A percentile compares a stretch with the other conserved stretches of the same genome.
phyloP scores from a whole-genome alignment of 257 asterid species.

The Nicotiana knightiana region DNA sequence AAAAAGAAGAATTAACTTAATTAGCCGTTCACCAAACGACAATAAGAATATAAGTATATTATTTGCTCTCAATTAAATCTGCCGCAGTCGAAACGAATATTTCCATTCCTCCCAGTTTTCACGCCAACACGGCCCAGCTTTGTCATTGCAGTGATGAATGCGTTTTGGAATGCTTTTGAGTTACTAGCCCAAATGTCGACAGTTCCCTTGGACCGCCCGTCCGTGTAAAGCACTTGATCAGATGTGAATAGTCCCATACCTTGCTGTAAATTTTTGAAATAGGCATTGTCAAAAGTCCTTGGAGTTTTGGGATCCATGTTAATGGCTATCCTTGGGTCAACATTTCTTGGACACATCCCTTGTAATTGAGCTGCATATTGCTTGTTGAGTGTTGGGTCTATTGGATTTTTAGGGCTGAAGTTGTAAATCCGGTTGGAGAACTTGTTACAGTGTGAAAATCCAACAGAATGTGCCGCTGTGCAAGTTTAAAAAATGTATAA shows the following conservation, averaged over 20 bases:
- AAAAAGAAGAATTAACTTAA: no score
- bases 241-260: constrained; percentile 85
- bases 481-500: not conserved
- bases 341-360: constrained; percentile 51
- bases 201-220: constrained; percentile 38
- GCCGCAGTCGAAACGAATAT: constrained; percentile 77
- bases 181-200: constrained; percentile 54
- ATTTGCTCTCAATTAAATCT: constrained; percentile 34
- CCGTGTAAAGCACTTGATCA: constrained; percentile 73
- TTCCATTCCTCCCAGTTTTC: constrained; percentile 55
- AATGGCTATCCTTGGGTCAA: constrained; percentile 54
- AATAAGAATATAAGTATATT: no score
- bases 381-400: constrained; percentile 71
- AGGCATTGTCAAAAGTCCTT: constrained; percentile 53
- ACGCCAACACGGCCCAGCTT: constrained; percentile 84
- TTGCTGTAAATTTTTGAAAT: constrained; percentile 48
- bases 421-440: constrained; percentile 67
- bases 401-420: constrained; percentile 35
- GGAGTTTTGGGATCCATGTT: constrained; percentile 85
- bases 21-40: no score
- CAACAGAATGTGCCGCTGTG: constrained; percentile 73
- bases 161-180: constrained; percentile 35
- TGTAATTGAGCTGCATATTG: constrained; percentile 49
- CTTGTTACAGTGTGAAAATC: constrained; percentile 76
- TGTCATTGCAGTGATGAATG: constrained; percentile 54